phyloP scores from a whole-genome alignment of 768 basidiomycete genomes.

The Nidula microcarpa region DNA sequence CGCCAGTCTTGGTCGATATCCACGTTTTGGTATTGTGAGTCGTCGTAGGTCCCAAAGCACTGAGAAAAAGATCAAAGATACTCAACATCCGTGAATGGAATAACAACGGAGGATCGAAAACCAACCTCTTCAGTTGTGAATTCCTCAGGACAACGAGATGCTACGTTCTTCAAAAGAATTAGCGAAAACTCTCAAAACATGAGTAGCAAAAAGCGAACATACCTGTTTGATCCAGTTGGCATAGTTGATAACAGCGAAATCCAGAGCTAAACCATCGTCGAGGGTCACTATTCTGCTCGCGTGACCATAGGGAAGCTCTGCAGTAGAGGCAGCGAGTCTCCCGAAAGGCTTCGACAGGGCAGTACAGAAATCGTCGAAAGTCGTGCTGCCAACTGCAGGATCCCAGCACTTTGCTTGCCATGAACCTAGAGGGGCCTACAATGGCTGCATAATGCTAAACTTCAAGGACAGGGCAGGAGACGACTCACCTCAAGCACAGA shows the following conservation, averaged over 20 bases:
- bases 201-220: neutral
- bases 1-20: constrained; percentile 76
- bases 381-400: constrained; percentile 55
- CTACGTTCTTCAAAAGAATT: constrained; percentile 37
- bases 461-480: constrained; percentile 12
- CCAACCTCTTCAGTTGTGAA: constrained; percentile 48
- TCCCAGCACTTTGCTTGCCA: constrained; percentile 94
- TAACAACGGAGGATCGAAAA: neutral
- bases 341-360: constrained; percentile 45
- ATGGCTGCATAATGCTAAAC: constrained; percentile 1
- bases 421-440: constrained; percentile 53
- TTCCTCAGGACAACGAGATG: constrained; percentile 53
- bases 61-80: constrained; percentile 18
- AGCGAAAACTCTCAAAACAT: neutral
- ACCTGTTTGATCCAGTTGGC: constrained; percentile 76
- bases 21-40: constrained; percentile 56
- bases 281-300: constrained; percentile 45
- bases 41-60: constrained; percentile 88
- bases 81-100: neutral
- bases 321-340: constrained; percentile 14
- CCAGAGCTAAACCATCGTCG: constrained; percentile 43
- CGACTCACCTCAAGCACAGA: constrained; percentile 59
- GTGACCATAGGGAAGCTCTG: constrained; percentile 45
- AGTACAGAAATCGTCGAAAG: constrained; percentile 69
- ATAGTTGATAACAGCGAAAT: constrained; percentile 67